Evolutionary conservation across 2,329 filamentous ascomycete species (phyloP).

Genomic region (Pseudofabraea citricarpa): DNA sequence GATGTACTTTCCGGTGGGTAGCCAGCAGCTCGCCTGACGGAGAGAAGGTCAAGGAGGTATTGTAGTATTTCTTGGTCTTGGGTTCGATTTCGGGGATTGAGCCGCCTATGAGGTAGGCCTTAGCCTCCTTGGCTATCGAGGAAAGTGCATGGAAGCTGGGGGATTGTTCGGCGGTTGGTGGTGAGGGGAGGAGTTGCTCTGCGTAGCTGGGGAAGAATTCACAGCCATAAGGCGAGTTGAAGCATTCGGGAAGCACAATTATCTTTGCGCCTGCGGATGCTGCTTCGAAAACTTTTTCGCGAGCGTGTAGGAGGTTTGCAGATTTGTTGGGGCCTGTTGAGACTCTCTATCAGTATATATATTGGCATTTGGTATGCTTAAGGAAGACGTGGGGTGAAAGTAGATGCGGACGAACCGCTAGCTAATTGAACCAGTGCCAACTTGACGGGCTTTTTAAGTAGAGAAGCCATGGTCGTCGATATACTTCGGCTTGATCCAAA

Average conservation of each 20-base stretch:
- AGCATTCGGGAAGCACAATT: conserved; percentile 94
- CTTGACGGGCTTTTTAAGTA: conserved; percentile 74
- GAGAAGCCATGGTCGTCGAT: conserved; percentile 18
- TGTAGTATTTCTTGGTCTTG: conserved; percentile 69
- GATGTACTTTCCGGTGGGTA: conserved; percentile 86
- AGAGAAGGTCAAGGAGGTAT: conserved; percentile 81
- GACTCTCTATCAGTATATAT: conserved; percentile 20
- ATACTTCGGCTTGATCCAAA: conserved; percentile 7
- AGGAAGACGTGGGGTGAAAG: conserved; percentile 10
- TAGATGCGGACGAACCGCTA: conserved; percentile 44
- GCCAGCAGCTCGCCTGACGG: conserved; percentile 76
- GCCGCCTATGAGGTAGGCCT: conserved; percentile 80
- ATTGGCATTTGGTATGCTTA: too few species aligned
- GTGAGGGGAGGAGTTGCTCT: conserved; percentile 76
- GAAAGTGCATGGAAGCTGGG: conserved; percentile 85
- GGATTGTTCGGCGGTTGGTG: conserved; percentile 63
- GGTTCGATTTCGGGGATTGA: conserved; percentile 82
- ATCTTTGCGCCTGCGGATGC: conserved; percentile 72
- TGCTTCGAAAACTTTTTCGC: conserved; percentile 77
- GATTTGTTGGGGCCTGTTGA: conserved; percentile 69
- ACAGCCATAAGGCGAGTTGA: conserved; percentile 96
- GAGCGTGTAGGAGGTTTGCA: conserved; percentile 76
- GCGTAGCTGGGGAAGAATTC: conserved; percentile 89
- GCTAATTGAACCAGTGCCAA: conserved; percentile 79
- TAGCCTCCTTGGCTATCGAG: conserved; percentile 71